Conservation (phyloP, 169 alveolate species). For the Babesia sp. region DNA sequence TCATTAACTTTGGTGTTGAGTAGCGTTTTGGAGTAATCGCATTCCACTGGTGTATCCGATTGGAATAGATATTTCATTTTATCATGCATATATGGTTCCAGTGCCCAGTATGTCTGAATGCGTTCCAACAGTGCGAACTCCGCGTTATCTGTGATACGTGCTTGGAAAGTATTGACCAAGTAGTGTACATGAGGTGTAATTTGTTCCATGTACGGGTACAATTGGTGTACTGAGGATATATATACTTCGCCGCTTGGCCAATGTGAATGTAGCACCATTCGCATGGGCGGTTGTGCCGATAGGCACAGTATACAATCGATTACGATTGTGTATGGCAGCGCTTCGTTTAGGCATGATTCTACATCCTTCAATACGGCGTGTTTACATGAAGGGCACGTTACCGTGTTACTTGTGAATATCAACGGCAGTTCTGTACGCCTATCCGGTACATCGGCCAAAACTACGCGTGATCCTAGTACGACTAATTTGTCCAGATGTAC, state of each 20-base stretch:
- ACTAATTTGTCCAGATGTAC: conserved; percentile 10
- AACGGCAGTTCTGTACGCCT: not conserved
- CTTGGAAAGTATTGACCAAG: not conserved
- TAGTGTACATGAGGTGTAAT: not conserved
- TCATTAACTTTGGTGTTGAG: not conserved
- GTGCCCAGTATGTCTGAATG: conserved; percentile 23
- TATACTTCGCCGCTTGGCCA: conserved; percentile 36
- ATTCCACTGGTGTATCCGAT: conserved; percentile 17
- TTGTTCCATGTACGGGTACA: not conserved
- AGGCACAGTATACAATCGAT: conserved; percentile 9
- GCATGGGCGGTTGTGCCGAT: conserved; percentile 18
- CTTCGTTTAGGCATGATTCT: not conserved
- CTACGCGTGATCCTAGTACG: conserved; percentile 11
- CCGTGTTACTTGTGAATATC: not conserved
- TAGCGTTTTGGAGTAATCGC: conserved; percentile 5
- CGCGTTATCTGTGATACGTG: conserved; percentile 3
- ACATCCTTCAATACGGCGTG: not conserved
- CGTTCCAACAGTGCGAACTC: not conserved
- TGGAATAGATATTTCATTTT: conserved; percentile 1
- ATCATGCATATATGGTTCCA: conserved; percentile 45
- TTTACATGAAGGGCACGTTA: conserved; percentile 13
- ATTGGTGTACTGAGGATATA: not conserved
- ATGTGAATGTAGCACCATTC: conserved; percentile 7
- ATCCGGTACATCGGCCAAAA: not conserved
- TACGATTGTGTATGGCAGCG: conserved; percentile 22